Evolutionary conservation across 352 stramenopile species (phyloP).

Genomic region (Globisporangium barbulae): DNA sequence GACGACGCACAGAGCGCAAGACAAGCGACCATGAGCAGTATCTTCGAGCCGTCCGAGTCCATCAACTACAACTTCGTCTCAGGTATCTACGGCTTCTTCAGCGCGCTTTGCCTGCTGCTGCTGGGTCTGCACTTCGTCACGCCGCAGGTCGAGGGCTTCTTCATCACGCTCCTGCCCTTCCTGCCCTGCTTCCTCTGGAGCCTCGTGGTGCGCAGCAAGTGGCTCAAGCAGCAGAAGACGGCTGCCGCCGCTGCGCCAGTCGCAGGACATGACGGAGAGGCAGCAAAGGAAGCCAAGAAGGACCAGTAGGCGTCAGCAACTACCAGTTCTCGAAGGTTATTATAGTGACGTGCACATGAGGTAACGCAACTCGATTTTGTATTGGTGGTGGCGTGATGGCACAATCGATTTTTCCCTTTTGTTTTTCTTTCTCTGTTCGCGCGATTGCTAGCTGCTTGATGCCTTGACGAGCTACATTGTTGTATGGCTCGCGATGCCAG

Average conservation of each 20-base stretch:
- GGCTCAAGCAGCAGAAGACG: slow-evolving; percentile 44
- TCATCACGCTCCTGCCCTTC: slow-evolving; percentile 82
- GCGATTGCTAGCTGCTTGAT: not conserved
- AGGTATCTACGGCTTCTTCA: slow-evolving; percentile 73
- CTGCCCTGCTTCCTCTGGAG: slow-evolving; percentile 83
- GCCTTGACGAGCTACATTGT: too few species aligned
- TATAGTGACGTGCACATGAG: not conserved
- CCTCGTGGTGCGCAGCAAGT: slow-evolving; percentile 69
- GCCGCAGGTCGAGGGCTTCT: slow-evolving; percentile 72
- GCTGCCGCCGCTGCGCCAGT: slow-evolving; percentile 13
- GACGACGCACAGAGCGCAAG: not conserved
- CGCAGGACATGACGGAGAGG: slow-evolving; percentile 26
- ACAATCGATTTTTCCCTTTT: slow-evolving; percentile 11
- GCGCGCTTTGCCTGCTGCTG: slow-evolving; percentile 52
- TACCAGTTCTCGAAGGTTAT: too few species aligned
- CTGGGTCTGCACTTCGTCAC: slow-evolving; percentile 60
- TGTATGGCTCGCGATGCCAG: not conserved
- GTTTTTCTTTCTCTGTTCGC: not conserved
- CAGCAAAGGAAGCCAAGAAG: slow-evolving; percentile 12
- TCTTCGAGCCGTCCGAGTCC: slow-evolving; percentile 64
- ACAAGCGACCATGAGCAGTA: slow-evolving; percentile 16
- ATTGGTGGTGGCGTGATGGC: not conserved
- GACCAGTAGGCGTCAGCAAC: slow-evolving; percentile 13
- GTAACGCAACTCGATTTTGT: not conserved
- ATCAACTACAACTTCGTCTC: slow-evolving; percentile 92